Evolutionary conservation across 352 stramenopile species (phyloP).

Genomic region (Phytophthora meadii): DNA sequence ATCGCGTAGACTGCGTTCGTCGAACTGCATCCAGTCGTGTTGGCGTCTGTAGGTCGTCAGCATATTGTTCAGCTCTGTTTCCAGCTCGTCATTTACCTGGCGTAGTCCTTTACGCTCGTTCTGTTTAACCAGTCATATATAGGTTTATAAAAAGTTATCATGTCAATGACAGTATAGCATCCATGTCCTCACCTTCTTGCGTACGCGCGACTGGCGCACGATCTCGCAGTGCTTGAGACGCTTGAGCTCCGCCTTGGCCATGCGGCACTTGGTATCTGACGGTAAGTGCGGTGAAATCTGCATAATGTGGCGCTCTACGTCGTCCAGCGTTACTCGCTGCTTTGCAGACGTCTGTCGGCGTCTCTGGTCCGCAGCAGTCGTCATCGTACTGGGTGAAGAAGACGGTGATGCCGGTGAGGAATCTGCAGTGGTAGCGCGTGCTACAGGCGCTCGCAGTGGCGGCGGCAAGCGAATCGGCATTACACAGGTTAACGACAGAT

Average conservation of each 20-base stretch:
- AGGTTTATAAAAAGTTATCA: not conserved
- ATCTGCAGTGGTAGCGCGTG: not conserved
- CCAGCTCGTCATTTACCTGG: constrained; percentile 64
- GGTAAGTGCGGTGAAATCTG: constrained; percentile 51
- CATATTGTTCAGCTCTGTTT: constrained; percentile 47
- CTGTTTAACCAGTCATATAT: constrained; percentile 8
- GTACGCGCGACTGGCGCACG: constrained; percentile 78
- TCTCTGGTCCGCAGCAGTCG: constrained; percentile 3
- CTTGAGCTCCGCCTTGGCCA: constrained; percentile 75
- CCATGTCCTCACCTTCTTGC: constrained; percentile 60
- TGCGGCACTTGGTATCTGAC: constrained; percentile 49
- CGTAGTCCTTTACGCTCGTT: constrained; percentile 63
- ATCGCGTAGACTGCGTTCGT: constrained; percentile 56
- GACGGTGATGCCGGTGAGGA: not conserved
- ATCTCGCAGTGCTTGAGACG: constrained; percentile 83
- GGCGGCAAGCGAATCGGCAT: constrained; percentile 10
- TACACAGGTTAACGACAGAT: not conserved
- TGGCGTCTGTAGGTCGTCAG: constrained; percentile 43
- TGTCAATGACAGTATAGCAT: not conserved
- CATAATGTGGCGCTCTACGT: constrained; percentile 65
- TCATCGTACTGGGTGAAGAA: not conserved
- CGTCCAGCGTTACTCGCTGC: constrained; percentile 55
- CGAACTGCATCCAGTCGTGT: constrained; percentile 61
- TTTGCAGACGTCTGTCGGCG: constrained; percentile 28
- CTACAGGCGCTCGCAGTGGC: not conserved